Evolutionary conservation across 192 early-diverging fungal species (phyloP).

Genomic region (Coemansia javaensis): DNA sequence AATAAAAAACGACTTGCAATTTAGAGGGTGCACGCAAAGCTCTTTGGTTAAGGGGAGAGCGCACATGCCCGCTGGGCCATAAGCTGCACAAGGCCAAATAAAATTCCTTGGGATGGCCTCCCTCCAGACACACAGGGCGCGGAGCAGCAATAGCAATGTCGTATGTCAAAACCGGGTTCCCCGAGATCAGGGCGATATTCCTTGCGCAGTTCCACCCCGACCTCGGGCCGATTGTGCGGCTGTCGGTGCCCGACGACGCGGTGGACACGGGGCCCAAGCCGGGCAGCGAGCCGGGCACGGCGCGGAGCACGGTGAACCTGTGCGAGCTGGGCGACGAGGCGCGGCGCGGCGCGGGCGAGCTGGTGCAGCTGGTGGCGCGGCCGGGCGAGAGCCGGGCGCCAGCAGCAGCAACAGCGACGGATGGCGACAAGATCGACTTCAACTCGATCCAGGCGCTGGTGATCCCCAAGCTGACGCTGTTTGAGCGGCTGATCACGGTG

Average conservation of each 20-base stretch:
- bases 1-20: too few species aligned
- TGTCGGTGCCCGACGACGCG: constrained; percentile 39
- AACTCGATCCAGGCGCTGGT: constrained; percentile 46
- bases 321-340: not conserved
- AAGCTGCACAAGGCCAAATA: too few species aligned
- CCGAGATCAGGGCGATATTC: constrained; percentile 40
- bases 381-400: too few species aligned
- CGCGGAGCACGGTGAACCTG: not conserved
- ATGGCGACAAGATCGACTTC: constrained; percentile 41
- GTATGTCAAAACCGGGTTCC: constrained; percentile 16
- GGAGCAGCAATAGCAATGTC: constrained; percentile 6
- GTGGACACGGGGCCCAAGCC: constrained; percentile 24
- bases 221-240: constrained; percentile 34
- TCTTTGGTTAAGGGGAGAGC: too few species aligned
- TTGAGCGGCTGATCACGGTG: constrained; percentile 45
- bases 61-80: too few species aligned
- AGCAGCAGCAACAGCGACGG: not conserved
- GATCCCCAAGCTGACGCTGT: constrained; percentile 43
- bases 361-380: constrained; percentile 29
- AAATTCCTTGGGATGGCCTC: too few species aligned
- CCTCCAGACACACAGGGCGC: too few species aligned
- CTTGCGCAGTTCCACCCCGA: constrained; percentile 42
- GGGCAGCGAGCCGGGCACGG: constrained; percentile 4
- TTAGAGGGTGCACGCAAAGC: too few species aligned
- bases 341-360: not conserved